These are phyloP conservation scores for Earliella scabrosa DNA, from an alignment of 1,284 basidiomycete species.

Conservation along the genomic window DNA sequence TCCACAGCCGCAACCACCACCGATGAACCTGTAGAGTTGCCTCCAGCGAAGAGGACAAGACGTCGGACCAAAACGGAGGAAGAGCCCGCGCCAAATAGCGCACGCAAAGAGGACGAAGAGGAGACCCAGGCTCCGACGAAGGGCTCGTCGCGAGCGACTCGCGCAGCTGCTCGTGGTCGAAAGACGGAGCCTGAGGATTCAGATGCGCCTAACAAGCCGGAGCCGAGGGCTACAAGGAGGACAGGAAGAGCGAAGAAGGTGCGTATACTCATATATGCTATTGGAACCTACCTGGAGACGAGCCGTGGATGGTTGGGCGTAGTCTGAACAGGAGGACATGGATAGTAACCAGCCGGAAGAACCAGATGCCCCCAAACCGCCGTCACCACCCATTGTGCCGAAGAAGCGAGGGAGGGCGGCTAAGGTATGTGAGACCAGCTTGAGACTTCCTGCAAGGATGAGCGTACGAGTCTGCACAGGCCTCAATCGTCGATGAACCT, in stretches of 20 bases:
- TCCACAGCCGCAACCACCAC: slow-evolving; percentile 13
- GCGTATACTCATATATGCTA: neutral
- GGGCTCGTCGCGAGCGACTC: neutral
- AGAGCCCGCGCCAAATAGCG: neutral
- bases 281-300: too few species aligned
- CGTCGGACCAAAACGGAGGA: slow-evolving; percentile 9
- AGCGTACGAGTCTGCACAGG: too few species aligned
- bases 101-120: neutral
- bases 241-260: slow-evolving; percentile 15
- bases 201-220: neutral
- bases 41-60: slow-evolving; percentile 8
- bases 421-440: neutral
- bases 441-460: neutral
- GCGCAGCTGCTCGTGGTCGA: slow-evolving; percentile 8
- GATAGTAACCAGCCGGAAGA: neutral
- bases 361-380: neutral
- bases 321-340: neutral
- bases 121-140: neutral
- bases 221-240: slow-evolving; percentile 7
- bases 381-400: slow-evolving; percentile 10
- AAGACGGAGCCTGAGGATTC: neutral
- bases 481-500: too few species aligned
- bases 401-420: slow-evolving; percentile 11
- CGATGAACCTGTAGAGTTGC: neutral
- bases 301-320: neutral